Conservation (phyloP, 345 rosid genomes). For the Salix purpurea region DNA sequence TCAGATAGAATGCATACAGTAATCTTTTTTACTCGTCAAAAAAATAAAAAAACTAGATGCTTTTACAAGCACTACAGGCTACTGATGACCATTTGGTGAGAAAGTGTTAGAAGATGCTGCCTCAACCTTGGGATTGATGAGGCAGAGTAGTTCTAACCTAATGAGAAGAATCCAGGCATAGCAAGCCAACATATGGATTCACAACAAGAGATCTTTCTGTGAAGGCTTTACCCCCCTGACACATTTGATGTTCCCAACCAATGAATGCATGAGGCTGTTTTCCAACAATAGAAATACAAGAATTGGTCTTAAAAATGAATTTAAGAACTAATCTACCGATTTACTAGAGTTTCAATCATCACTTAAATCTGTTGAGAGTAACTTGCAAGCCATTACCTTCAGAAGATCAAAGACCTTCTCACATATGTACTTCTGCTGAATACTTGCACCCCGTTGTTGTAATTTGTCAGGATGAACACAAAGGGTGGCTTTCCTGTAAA, state of each 20-base stretch:
- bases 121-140: neutral
- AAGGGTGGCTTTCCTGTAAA: constrained; percentile 96
- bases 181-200: neutral
- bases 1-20: neutral
- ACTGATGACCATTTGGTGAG: neutral
- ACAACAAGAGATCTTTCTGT: neutral
- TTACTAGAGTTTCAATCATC: neutral
- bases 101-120: neutral
- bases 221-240: neutral
- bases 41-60: neutral
- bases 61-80: neutral
- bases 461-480: constrained; percentile 97
- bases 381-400: constrained; percentile 41
- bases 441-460: constrained; percentile 88
- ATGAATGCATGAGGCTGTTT: neutral
- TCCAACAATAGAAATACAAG: neutral
- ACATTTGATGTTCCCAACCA: no score
- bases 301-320: neutral
- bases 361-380: neutral
- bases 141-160: neutral
- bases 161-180: neutral
- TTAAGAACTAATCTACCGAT: neutral
- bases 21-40: neutral
- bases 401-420: constrained; percentile 97
- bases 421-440: constrained; percentile 87